Conservation (phyloP, 495 filamentous ascomycete genomes). For the Hypoxylon subgilvum region DNA sequence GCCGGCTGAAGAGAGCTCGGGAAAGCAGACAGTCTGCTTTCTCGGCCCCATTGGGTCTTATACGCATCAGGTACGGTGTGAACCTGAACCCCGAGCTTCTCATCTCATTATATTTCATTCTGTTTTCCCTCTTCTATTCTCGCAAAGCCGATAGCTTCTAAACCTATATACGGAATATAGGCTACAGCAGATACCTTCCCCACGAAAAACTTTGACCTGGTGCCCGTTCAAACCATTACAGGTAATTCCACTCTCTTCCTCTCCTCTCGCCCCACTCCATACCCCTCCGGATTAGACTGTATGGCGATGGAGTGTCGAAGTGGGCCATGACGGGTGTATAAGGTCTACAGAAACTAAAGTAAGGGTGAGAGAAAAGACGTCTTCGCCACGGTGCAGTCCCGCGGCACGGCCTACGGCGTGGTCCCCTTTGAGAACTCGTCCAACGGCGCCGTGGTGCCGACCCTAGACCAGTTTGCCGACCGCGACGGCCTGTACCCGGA, state of each 20-base stretch:
- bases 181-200: constrained; percentile 71
- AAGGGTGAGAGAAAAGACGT: constrained; percentile 62
- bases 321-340: background rate
- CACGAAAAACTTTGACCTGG: constrained; percentile 57
- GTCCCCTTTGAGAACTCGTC: constrained; percentile 96
- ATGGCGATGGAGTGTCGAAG: too few species aligned
- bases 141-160: too few species aligned
- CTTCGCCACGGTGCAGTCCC: constrained; percentile 76
- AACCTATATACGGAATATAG: constrained; percentile 56
- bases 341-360: background rate
- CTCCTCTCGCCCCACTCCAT: background rate
- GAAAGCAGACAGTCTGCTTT: constrained; percentile 67
- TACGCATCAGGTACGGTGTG: constrained; percentile 79
- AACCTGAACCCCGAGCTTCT: background rate
- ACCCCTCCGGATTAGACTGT: too few species aligned
- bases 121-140: too few species aligned
- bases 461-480: constrained; percentile 87
- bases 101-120: too few species aligned
- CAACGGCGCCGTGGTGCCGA: constrained; percentile 87
- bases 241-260: constrained; percentile 47
- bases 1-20: constrained; percentile 3
- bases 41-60: constrained; percentile 85
- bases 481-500: constrained; percentile 63
- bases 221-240: constrained; percentile 65
- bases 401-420: constrained; percentile 70